phyloP scores from a whole-genome alignment of 495 filamentous ascomycete genomes.

The Lichenothelia convexa region DNA sequence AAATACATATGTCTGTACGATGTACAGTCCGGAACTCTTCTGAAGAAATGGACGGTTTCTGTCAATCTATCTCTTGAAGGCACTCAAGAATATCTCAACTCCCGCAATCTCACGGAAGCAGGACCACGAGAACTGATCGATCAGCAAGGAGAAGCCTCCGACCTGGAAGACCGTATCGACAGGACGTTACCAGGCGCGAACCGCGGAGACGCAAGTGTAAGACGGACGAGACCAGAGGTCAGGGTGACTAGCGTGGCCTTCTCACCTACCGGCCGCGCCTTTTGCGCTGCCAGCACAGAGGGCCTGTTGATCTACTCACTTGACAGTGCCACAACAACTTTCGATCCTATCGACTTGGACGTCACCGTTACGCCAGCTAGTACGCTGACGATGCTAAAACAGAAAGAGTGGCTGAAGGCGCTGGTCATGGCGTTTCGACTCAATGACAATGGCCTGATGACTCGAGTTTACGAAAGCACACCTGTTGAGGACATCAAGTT shows the following conservation, averaged over 20 bases:
- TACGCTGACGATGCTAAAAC: constrained; percentile 54
- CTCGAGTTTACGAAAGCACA: constrained; percentile 67
- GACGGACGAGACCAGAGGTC: constrained; percentile 63
- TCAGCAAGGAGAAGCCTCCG: constrained; percentile 70
- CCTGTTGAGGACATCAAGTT: constrained; percentile 58
- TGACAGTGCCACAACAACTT: constrained; percentile 50
- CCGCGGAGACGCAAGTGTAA: constrained; percentile 60
- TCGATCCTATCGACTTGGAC: constrained; percentile 93
- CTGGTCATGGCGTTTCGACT: constrained; percentile 93
- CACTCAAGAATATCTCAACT: constrained; percentile 92
- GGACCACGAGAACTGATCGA: constrained; percentile 71
- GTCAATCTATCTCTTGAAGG: constrained; percentile 86
- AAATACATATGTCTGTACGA: constrained; percentile 97
- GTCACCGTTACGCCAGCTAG: constrained; percentile 73
- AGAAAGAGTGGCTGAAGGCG: constrained; percentile 73
- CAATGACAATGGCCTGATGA: constrained; percentile 59
- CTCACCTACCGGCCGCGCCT: constrained; percentile 69
- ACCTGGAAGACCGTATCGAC: constrained; percentile 71
- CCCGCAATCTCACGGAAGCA: constrained; percentile 73
- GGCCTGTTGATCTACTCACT: constrained; percentile 83
- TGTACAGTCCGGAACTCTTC: constrained; percentile 65
- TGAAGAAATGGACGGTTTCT: constrained; percentile 87
- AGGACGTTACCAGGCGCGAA: constrained; percentile 72
- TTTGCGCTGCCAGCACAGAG: constrained; percentile 90
- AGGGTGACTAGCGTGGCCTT: constrained; percentile 75